These are phyloP conservation scores for Firmiana major DNA, from an alignment of 345 rosid species.

Conservation along the genomic window DNA sequence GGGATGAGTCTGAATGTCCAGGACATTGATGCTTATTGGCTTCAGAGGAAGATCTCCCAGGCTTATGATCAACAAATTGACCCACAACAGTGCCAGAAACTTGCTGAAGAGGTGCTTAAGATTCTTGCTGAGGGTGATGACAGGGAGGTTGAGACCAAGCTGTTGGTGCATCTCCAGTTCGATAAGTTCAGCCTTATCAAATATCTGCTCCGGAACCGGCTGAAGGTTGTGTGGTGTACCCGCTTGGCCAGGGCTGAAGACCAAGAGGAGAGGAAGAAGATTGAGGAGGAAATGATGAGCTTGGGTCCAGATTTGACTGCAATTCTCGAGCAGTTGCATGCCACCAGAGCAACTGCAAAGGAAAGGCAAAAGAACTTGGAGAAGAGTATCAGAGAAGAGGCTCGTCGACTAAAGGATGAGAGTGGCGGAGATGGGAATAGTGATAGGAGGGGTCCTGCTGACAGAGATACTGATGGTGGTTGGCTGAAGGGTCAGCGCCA, in stretches of 20 bases:
- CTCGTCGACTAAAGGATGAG: conserved; percentile 81
- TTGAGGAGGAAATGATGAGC: conserved; percentile 78
- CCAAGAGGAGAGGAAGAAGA: conserved; percentile 69
- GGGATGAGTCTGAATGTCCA: conserved; percentile 74
- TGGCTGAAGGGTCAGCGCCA: conserved; percentile 86
- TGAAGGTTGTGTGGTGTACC: conserved; percentile 92
- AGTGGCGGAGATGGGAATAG: conserved; percentile 59
- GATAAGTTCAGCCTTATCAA: conserved; percentile 80
- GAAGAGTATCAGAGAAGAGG: conserved; percentile 95
- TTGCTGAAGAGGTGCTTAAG: conserved; percentile 91
- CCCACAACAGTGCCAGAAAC: conserved; percentile 79
- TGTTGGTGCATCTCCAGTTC: conserved; percentile 54
- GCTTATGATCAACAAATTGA: conserved; percentile 87
- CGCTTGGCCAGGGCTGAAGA: conserved; percentile 93
- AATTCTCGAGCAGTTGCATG: conserved; percentile 88
- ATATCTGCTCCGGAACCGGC: conserved; percentile 58
- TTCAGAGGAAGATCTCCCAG: conserved; percentile 88
- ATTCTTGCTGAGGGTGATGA: conserved; percentile 82
- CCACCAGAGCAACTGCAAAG: conserved; percentile 89
- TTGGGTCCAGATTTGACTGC: conserved; percentile 68
- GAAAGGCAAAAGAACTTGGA: conserved; percentile 91
- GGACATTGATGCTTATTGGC: conserved; percentile 98
- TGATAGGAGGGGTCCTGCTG: conserved; percentile 55
- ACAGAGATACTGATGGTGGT: conserved; percentile 66
- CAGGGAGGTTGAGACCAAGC: conserved; percentile 72